Conservation (phyloP, 352 stramenopile genomes). For the Thalassiosira mediterranea region DNA sequence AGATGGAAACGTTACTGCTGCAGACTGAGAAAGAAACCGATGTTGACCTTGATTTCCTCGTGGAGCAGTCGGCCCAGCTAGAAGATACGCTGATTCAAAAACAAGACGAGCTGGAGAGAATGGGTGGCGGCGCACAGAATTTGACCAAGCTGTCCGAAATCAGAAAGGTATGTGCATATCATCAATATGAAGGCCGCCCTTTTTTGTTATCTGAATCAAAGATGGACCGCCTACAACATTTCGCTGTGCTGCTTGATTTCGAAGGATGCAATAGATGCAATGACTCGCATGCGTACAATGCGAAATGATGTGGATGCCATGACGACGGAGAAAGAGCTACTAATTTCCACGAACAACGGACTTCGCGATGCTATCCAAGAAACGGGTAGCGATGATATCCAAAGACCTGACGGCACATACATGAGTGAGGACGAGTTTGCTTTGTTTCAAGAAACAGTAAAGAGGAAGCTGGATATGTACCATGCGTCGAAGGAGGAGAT, state of each 20-base stretch:
- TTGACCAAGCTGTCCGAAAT: constrained; percentile 13
- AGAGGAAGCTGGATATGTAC: constrained; percentile 5
- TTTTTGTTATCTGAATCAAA: too few relatives aligned
- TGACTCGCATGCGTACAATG: constrained; percentile 11
- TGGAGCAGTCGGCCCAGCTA: constrained; percentile 88
- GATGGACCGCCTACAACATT: too few relatives aligned
- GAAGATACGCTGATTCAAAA: constrained; percentile 84
- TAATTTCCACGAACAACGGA: constrained; percentile 12
- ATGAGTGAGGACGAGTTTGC: constrained; percentile 12
- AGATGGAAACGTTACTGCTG: constrained; percentile 82
- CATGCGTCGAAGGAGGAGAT: constrained; percentile 78
- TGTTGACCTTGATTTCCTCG: constrained; percentile 83
- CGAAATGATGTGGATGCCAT: constrained; percentile 21
- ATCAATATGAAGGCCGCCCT: too few relatives aligned
- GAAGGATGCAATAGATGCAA: constrained; percentile 21
- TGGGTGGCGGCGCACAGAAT: constrained; percentile 2
- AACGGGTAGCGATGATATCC: not conserved
- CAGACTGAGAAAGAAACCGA: constrained; percentile 24
- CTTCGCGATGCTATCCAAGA: constrained; percentile 18
- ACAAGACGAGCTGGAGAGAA: constrained; percentile 89
- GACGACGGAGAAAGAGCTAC: constrained; percentile 19
- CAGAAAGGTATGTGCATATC: constrained; percentile 11
- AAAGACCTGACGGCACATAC: constrained; percentile 9
- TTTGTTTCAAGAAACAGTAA: constrained; percentile 10
- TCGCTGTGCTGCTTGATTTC: not conserved